phyloP scores from a whole-genome alignment of 805 yeast genomes.

The Saturnispora sekii region DNA sequence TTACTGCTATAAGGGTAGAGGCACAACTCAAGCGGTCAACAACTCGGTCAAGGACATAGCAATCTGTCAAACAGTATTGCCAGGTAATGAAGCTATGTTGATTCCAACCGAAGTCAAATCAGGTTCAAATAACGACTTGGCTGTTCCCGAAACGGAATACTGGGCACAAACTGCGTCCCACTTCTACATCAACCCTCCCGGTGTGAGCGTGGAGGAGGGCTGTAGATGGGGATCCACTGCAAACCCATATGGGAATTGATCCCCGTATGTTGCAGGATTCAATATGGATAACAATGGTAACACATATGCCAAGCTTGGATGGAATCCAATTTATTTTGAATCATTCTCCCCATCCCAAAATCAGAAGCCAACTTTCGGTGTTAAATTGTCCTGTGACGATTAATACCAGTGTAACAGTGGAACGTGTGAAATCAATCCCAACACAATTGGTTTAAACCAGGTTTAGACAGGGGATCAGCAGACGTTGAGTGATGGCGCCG shows the following conservation, averaged over 20 bases:
- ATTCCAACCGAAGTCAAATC: conserved; percentile 68
- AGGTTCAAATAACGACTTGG: conserved; percentile 42
- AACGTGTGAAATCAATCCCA: conserved; percentile 77
- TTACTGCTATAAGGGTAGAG: conserved; percentile 72
- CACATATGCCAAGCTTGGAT: conserved; percentile 78
- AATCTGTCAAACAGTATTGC: conserved; percentile 86
- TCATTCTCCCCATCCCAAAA: conserved; percentile 42
- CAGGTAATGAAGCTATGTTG: conserved; percentile 91
- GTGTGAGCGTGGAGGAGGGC: conserved; percentile 63
- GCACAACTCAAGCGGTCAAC: conserved; percentile 53
- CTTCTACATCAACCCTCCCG: conserved; percentile 77
- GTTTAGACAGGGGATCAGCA: conserved; percentile 31
- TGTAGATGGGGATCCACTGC: conserved; percentile 74
- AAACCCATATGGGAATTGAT: conserved; percentile 79
- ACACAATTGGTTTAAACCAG: conserved; percentile 47
- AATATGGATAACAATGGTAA: conserved; percentile 61
- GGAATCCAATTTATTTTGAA: conserved; percentile 82
- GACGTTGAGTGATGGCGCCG: conserved; percentile 40
- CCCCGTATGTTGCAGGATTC: conserved; percentile 90
- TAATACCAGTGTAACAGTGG: conserved; percentile 61
- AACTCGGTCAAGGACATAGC: conserved; percentile 53
- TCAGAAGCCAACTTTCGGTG: conserved; percentile 55
- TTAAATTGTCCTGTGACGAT: conserved; percentile 66
- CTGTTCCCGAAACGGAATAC: conserved; percentile 79
- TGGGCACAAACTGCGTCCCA: conserved; percentile 86